These are phyloP conservation scores for Metschnikowia bowlesiae DNA, from an alignment of 805 yeast genomes.

Conservation along the genomic window DNA sequence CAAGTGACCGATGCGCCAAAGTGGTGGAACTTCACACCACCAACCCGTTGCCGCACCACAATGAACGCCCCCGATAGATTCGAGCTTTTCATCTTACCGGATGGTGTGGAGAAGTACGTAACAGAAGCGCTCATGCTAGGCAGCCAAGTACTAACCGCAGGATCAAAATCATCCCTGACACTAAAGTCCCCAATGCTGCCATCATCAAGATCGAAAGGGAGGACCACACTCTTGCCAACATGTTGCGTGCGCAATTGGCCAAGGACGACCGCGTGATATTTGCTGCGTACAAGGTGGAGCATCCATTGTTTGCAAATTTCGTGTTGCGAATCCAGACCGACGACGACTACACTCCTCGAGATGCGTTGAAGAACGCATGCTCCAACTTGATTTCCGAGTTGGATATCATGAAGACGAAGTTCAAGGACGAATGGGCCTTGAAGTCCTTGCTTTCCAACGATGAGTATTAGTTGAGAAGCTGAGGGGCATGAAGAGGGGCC, in stretches of 20 bases:
- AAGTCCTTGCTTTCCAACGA: conserved; percentile 64
- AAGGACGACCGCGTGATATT: conserved; percentile 86
- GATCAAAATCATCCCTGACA: conserved; percentile 84
- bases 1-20: neutral
- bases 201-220: conserved; percentile 91
- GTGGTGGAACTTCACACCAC: neutral
- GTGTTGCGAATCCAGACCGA: conserved; percentile 93
- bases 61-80: conserved; percentile 99
- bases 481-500: no score
- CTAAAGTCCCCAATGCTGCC: conserved; percentile 93
- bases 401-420: conserved; percentile 67
- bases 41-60: conserved; percentile 12
- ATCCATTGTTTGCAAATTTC: conserved; percentile 94
- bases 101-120: conserved; percentile 87
- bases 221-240: conserved; percentile 93
- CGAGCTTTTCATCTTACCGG: conserved; percentile 94
- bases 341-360: conserved; percentile 88
- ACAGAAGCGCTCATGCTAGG: neutral
- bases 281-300: conserved; percentile 97
- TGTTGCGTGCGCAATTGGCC: conserved; percentile 79
- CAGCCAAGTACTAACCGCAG: conserved; percentile 31
- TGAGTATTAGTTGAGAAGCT: conserved; percentile 21
- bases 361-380: conserved; percentile 88
- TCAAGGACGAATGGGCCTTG: conserved; percentile 89
- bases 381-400: conserved; percentile 75